Percentiles rank a stretch among this genome's conserved stretches.
These are phyloP conservation scores for Fusarium sp. DNA, from an alignment of 2,329 filamentous ascomycete species.

Conservation along the genomic window DNA sequence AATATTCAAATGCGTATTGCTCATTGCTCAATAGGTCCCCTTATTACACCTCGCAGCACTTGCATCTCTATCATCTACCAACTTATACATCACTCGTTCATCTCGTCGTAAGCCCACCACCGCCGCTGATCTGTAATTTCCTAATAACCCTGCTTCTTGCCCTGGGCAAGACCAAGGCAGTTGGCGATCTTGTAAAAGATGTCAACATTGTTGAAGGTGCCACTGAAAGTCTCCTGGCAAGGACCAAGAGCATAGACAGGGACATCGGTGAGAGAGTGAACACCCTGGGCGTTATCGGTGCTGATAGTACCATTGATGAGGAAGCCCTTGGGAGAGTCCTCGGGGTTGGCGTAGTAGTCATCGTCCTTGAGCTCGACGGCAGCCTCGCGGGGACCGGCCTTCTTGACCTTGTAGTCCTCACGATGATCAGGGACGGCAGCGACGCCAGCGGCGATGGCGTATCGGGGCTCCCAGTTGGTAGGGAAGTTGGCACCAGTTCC, in stretches of 20 bases:
- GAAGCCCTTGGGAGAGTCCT: slow-evolving; percentile 74
- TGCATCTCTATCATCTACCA: slow-evolving; percentile 26
- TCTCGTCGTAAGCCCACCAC: slow-evolving; percentile 34
- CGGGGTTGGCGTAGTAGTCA: slow-evolving; percentile 74
- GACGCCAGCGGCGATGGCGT: slow-evolving; percentile 79
- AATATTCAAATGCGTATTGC: background rate
- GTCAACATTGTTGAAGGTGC: slow-evolving; percentile 76
- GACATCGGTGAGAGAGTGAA: slow-evolving; percentile 82
- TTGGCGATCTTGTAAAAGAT: slow-evolving; percentile 79
- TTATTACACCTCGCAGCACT: slow-evolving; percentile 32
- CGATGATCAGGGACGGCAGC: slow-evolving; percentile 78
- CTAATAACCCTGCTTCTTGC: slow-evolving; percentile 38
- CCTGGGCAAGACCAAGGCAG: slow-evolving; percentile 67
- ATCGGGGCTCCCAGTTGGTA: slow-evolving; percentile 84
- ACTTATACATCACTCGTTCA: slow-evolving; percentile 28
- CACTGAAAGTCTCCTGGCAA: slow-evolving; percentile 80
- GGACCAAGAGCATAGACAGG: slow-evolving; percentile 82
- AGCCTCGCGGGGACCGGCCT: slow-evolving; percentile 70
- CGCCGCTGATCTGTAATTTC: slow-evolving; percentile 12
- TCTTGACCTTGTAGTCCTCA: slow-evolving; percentile 80
- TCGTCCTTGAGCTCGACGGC: slow-evolving; percentile 66
- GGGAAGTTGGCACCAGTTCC: slow-evolving; percentile 81
- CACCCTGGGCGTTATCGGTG: slow-evolving; percentile 71
- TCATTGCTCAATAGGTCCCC: background rate
- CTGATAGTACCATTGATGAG: slow-evolving; percentile 80